Conservation (phyloP, 1,284 basidiomycete genomes). For the Austropuccinia psidii region DNA sequence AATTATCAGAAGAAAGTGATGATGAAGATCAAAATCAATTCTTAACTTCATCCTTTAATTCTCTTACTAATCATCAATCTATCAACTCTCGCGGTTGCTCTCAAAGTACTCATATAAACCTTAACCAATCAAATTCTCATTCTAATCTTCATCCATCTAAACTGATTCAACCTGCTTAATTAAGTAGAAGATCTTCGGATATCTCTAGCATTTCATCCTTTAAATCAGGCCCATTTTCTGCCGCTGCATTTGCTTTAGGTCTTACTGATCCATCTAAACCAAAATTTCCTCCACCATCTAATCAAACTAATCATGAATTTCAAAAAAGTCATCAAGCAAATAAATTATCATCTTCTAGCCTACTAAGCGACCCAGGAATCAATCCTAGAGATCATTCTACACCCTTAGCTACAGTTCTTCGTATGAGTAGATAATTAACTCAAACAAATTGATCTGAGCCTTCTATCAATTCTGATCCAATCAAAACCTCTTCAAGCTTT, state of each 20-base stretch:
- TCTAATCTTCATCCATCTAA: background rate
- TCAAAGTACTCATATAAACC: too few species aligned
- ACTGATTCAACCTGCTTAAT: too few species aligned
- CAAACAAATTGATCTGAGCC: conserved; percentile 5
- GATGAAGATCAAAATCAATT: conserved; percentile 56
- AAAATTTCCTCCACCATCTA: conserved; percentile 11
- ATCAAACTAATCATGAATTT: background rate
- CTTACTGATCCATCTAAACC: too few species aligned
- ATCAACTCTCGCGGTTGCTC: too few species aligned
- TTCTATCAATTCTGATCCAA: background rate
- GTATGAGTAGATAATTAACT: conserved; percentile 31
- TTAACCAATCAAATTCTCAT: conserved; percentile 24
- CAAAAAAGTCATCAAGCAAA: background rate
- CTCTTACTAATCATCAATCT: too few species aligned
- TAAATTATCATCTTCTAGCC: conserved; percentile 19
- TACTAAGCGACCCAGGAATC: conserved; percentile 8
- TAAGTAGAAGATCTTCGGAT: conserved; percentile 1
- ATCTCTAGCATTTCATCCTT: conserved; percentile 1
- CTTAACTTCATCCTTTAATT: too few species aligned
- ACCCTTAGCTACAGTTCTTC: conserved; percentile 27
- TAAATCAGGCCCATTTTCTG: conserved; percentile 33
- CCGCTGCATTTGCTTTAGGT: conserved; percentile 29
- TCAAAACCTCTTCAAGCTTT: background rate
- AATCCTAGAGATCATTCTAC: background rate
- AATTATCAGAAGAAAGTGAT: conserved; percentile 73